Percentiles rank a stretch among this genome's conserved stretches.
These are phyloP conservation scores for Botrytis galanthina DNA, from an alignment of 2,329 filamentous ascomycete genomes.

Conservation along the genomic window DNA sequence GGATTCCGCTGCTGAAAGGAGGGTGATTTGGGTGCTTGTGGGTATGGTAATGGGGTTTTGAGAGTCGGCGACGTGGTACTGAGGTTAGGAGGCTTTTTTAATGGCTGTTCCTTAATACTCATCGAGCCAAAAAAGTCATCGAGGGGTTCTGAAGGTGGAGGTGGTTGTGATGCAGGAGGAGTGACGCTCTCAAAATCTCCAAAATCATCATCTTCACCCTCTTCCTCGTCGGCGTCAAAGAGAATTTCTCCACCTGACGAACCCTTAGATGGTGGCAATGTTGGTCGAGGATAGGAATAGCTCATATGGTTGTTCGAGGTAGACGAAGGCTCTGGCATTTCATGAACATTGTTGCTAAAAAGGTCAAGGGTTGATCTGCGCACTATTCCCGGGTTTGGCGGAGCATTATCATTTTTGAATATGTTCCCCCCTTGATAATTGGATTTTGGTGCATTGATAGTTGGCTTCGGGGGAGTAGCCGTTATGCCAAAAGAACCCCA, in stretches of 20 bases:
- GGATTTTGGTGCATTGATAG: slow-evolving; percentile 16
- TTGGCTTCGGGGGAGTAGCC: slow-evolving; percentile 19
- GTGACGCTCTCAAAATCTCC: slow-evolving; percentile 64
- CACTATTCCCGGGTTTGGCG: slow-evolving; percentile 25
- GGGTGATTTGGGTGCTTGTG: slow-evolving; percentile 51
- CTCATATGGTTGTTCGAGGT: slow-evolving; percentile 11
- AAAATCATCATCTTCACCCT: slow-evolving; percentile 59
- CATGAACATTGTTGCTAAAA: slow-evolving; percentile 29
- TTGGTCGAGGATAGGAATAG: not conserved
- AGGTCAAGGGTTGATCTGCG: slow-evolving; percentile 33
- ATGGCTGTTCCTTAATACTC: slow-evolving; percentile 33
- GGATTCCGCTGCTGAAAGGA: slow-evolving; percentile 55
- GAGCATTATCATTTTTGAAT: slow-evolving; percentile 10
- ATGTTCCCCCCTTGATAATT: slow-evolving; percentile 24
- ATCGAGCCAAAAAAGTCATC: slow-evolving; percentile 38
- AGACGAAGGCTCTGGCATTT: slow-evolving; percentile 20
- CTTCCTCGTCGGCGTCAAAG: slow-evolving; percentile 42
- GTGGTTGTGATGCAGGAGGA: slow-evolving; percentile 25
- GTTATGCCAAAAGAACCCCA: slow-evolving; percentile 35
- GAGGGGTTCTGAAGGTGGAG: slow-evolving; percentile 26
- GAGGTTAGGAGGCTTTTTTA: slow-evolving; percentile 39
- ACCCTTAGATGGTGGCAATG: slow-evolving; percentile 20
- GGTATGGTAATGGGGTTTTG: slow-evolving; percentile 41
- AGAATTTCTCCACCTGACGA: slow-evolving; percentile 35
- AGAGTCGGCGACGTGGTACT: slow-evolving; percentile 36